Evolutionary conservation across 169 alveolate species (phyloP).

Genomic region (Theileria annulata): DNA sequence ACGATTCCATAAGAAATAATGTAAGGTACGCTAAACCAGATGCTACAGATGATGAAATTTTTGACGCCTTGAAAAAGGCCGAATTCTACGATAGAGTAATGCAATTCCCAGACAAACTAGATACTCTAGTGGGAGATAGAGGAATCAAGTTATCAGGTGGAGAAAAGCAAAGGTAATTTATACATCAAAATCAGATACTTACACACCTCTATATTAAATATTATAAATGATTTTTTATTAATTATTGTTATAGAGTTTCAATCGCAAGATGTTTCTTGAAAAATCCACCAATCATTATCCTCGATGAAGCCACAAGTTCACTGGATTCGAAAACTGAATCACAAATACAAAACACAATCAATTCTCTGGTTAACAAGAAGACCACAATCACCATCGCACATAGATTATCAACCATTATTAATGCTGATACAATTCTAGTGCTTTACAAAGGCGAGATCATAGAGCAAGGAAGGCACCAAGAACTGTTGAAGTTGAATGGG

Average conservation of each 20-base stretch:
- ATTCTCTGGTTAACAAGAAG: conserved; percentile 71
- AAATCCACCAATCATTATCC: conserved; percentile 90
- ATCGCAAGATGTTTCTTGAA: conserved; percentile 95
- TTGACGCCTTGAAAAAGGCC: conserved; percentile 86
- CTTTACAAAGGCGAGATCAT: conserved; percentile 82
- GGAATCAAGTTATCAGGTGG: conserved; percentile 98
- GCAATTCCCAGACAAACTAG: conserved; percentile 83
- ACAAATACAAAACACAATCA: conserved; percentile 75
- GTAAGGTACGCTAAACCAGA: conserved; percentile 85
- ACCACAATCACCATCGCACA: conserved; percentile 90
- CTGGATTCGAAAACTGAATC: conserved; percentile 89
- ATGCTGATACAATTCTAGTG: conserved; percentile 79
- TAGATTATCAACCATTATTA: conserved; percentile 84
- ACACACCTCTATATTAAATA: conserved; percentile 58
- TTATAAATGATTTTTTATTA: too few species aligned
- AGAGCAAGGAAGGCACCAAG: conserved; percentile 87
- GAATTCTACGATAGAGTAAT: conserved; percentile 82
- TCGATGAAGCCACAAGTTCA: conserved; percentile 98
- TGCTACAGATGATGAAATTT: conserved; percentile 78
- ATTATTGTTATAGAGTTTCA: not conserved
- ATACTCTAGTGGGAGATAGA: conserved; percentile 94
- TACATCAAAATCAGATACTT: conserved; percentile 81
- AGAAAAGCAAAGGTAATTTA: conserved; percentile 89
- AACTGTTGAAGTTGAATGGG: conserved; percentile 72
- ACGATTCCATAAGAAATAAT: conserved; percentile 87